Evolutionary conservation across 2,329 filamentous ascomycete species (phyloP).

Genomic region (Diaporthe ampelina): DNA sequence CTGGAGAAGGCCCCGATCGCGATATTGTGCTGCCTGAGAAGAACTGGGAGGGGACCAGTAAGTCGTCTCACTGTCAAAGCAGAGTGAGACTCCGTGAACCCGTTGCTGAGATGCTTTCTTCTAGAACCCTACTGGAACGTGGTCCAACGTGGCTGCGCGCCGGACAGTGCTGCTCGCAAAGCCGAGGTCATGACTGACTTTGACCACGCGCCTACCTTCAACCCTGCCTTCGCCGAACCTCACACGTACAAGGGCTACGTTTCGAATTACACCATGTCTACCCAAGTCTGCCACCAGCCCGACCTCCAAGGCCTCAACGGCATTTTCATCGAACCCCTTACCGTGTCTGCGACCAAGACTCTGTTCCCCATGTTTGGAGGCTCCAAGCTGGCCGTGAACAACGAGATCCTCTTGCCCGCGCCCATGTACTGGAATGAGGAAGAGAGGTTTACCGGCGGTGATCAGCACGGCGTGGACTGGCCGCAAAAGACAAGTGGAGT

Average conservation of each 20-base stretch:
- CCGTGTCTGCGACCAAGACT: slow-evolving; percentile 67
- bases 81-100: neutral
- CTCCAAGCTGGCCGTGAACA: slow-evolving; percentile 78
- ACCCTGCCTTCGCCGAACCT: slow-evolving; percentile 59
- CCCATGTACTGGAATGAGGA: slow-evolving; percentile 78
- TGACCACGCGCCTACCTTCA: slow-evolving; percentile 59
- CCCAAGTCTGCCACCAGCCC: slow-evolving; percentile 76
- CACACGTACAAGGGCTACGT: slow-evolving; percentile 71
- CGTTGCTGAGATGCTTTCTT: neutral
- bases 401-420: slow-evolving; percentile 77
- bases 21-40: slow-evolving; percentile 55
- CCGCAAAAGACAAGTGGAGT: slow-evolving; percentile 66
- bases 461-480: slow-evolving; percentile 69
- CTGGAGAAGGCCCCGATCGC: slow-evolving; percentile 53
- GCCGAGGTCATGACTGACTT: slow-evolving; percentile 60
- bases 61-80: slow-evolving; percentile 42
- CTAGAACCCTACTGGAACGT: slow-evolving; percentile 70
- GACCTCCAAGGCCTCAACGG: slow-evolving; percentile 74
- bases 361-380: slow-evolving; percentile 77
- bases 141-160: slow-evolving; percentile 71
- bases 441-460: slow-evolving; percentile 71
- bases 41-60: slow-evolving; percentile 67
- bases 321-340: slow-evolving; percentile 73
- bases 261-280: slow-evolving; percentile 71
- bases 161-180: slow-evolving; percentile 71